Evolutionary conservation across 495 filamentous ascomycete genomes (phyloP).

Genomic region (Tetracladium setigerum): DNA sequence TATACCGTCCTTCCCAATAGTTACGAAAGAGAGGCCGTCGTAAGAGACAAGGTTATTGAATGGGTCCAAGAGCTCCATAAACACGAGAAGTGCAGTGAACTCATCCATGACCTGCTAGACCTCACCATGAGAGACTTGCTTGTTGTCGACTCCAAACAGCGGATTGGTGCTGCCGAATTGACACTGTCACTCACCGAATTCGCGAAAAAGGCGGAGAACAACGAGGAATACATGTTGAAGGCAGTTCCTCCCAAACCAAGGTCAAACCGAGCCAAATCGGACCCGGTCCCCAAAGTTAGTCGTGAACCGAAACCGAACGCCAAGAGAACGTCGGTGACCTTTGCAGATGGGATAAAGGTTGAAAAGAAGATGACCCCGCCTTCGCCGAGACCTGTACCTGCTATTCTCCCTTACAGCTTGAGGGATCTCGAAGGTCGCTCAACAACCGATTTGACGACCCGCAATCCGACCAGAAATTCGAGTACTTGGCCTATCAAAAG

Average conservation of each 20-base stretch:
- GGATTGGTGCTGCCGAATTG: constrained; percentile 1
- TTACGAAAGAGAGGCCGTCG: not conserved
- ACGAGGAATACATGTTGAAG: constrained; percentile 7
- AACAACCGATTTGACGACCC: too few species aligned
- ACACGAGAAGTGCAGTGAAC: constrained; percentile 6
- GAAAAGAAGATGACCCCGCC: too few species aligned
- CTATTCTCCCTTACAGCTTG: too few species aligned
- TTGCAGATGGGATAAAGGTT: too few species aligned
- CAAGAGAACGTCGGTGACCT: too few species aligned
- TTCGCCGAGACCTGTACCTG: too few species aligned
- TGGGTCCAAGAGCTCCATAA: constrained; percentile 7
- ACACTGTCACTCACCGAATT: not conserved
- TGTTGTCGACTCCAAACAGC: constrained; percentile 6
- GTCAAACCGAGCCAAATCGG: not conserved
- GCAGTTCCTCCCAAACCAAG: constrained; percentile 2
- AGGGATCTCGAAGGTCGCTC: too few species aligned
- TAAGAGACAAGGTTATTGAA: constrained; percentile 3
- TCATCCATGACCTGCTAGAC: constrained; percentile 15
- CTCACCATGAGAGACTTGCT: constrained; percentile 13
- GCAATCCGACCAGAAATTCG: too few species aligned
- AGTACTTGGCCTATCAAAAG: too few species aligned
- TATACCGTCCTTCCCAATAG: constrained; percentile 7
- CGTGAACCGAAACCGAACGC: too few species aligned
- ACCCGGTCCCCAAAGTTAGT: not conserved
- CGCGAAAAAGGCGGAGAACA: constrained; percentile 1